Conservation (phyloP, 1,284 basidiomycete genomes). For the Agroathelia rolfsii region DNA sequence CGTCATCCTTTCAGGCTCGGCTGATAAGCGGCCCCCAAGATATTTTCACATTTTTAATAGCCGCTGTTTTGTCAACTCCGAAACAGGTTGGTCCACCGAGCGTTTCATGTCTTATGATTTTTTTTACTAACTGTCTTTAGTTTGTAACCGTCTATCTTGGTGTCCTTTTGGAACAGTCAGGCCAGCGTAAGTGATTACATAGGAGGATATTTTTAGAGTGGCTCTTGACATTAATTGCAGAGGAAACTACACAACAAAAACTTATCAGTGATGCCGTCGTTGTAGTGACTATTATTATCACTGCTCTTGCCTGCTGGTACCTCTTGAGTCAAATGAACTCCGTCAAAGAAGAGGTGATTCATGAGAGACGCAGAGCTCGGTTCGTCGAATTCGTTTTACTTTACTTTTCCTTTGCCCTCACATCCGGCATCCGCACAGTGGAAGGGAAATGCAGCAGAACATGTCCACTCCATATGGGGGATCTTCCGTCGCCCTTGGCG, state of each 20-base stretch:
- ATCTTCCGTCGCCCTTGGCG: slow-evolving; percentile 24
- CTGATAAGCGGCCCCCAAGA: too few species aligned
- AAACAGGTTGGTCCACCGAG: too few species aligned
- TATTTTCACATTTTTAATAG: slow-evolving; percentile 45
- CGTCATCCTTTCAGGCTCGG: too few species aligned
- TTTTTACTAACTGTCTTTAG: too few species aligned
- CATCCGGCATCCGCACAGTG: slow-evolving; percentile 13
- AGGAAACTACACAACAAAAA: slow-evolving; percentile 35
- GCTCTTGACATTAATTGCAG: slow-evolving; percentile 6
- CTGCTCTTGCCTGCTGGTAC: slow-evolving; percentile 75
- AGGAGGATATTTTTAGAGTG: too few species aligned
- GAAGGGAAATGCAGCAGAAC: slow-evolving; percentile 26
- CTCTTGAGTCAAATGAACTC: slow-evolving; percentile 69
- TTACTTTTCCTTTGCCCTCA: background rate
- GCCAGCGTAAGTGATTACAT: slow-evolving; percentile 19
- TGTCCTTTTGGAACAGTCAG: slow-evolving; percentile 22
- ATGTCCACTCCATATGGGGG: slow-evolving; percentile 20
- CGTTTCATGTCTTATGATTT: too few species aligned
- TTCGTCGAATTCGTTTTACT: slow-evolving; percentile 13
- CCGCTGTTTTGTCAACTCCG: slow-evolving; percentile 52
- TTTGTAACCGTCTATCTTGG: slow-evolving; percentile 53
- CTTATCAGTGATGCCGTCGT: slow-evolving; percentile 60
- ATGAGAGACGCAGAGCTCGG: slow-evolving; percentile 62
- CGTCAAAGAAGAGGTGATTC: slow-evolving; percentile 66
- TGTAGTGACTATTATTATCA: slow-evolving; percentile 58